A percentile compares a stretch with the other conserved stretches of the same genome.
Evolutionary conservation across 2,329 filamentous ascomycete species (phyloP).

Genomic region (Ophiosphaerella korrae): DNA sequence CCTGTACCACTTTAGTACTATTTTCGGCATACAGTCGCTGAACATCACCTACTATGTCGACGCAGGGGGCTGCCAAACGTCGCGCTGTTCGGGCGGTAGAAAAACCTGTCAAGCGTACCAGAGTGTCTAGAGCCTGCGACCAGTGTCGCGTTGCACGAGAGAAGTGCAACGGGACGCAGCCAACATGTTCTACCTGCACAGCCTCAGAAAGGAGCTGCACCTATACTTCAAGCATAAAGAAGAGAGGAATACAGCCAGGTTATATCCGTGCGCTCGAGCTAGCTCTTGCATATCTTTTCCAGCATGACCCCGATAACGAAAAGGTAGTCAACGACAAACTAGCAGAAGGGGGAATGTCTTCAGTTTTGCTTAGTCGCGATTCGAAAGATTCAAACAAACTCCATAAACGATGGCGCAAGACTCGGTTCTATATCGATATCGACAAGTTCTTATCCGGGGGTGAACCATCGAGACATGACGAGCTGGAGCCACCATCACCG

Average conservation of each 20-base stretch:
- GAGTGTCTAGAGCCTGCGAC: conserved; percentile 72
- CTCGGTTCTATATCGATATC: conserved; percentile 65
- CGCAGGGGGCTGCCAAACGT: conserved; percentile 32
- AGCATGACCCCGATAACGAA: conserved; percentile 65
- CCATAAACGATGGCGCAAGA: conserved; percentile 67
- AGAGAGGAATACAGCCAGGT: conserved; percentile 78
- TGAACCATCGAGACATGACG: conserved; percentile 30
- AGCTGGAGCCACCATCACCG: conserved; percentile 20
- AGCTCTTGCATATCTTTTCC: conserved; percentile 69
- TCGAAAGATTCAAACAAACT: conserved; percentile 60
- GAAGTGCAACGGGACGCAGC: conserved; percentile 73
- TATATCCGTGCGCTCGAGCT: conserved; percentile 77
- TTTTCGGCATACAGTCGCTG: too few species aligned
- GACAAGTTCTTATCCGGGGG: conserved; percentile 64
- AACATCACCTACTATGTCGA: conserved; percentile 22
- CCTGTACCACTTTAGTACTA: too few species aligned
- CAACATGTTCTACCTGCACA: conserved; percentile 69
- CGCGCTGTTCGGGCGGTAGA: conserved; percentile 23
- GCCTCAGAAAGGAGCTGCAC: conserved; percentile 68
- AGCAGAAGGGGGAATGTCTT: conserved; percentile 53
- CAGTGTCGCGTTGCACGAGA: conserved; percentile 70
- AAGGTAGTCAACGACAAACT: conserved; percentile 62
- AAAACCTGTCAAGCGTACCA: conserved; percentile 57
- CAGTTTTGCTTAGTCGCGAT: conserved; percentile 59
- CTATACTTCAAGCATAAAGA: conserved; percentile 75